These are phyloP conservation scores for Boletus reticulatus DNA, from an alignment of 768 basidiomycete genomes.

Conservation along the genomic window DNA sequence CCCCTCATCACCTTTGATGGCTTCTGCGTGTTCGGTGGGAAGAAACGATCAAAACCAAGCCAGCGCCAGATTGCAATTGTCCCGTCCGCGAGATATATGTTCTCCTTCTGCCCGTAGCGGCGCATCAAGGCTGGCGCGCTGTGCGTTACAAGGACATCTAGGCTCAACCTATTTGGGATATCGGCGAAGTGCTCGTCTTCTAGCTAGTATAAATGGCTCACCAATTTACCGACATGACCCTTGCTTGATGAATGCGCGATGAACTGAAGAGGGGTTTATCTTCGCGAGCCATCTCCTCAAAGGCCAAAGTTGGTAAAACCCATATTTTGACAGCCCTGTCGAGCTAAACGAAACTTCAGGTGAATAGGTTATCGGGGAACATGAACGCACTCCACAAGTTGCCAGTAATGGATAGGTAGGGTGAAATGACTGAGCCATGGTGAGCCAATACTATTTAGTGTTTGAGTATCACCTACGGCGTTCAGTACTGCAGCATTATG, in stretches of 20 bases:
- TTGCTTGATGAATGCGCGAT: conserved; percentile 60
- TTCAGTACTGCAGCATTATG: conserved; percentile 67
- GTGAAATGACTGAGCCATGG: conserved; percentile 59
- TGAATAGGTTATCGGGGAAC: background rate
- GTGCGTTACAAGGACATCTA: conserved; percentile 55
- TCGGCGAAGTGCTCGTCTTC: background rate
- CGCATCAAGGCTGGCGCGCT: conserved; percentile 53
- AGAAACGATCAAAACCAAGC: conserved; percentile 64
- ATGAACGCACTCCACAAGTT: conserved; percentile 65
- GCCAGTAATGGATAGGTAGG: conserved; percentile 61
- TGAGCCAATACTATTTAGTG: background rate
- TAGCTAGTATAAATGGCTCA: conserved; percentile 19
- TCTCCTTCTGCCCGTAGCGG: conserved; percentile 17
- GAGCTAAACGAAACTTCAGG: conserved; percentile 41
- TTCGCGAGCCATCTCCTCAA: conserved; percentile 48
- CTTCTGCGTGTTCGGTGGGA: conserved; percentile 42
- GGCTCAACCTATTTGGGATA: conserved; percentile 44
- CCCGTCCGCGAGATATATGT: conserved; percentile 41
- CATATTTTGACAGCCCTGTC: conserved; percentile 79
- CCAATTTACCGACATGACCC: conserved; percentile 66
- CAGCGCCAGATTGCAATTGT: conserved; percentile 64
- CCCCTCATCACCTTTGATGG: conserved; percentile 47
- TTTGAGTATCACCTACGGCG: conserved; percentile 43
- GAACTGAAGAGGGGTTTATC: conserved; percentile 80
- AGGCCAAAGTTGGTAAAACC: conserved; percentile 45